These are phyloP conservation scores for Daldinia vernicosa DNA, from an alignment of 495 filamentous ascomycete genomes.

Conservation along the genomic window DNA sequence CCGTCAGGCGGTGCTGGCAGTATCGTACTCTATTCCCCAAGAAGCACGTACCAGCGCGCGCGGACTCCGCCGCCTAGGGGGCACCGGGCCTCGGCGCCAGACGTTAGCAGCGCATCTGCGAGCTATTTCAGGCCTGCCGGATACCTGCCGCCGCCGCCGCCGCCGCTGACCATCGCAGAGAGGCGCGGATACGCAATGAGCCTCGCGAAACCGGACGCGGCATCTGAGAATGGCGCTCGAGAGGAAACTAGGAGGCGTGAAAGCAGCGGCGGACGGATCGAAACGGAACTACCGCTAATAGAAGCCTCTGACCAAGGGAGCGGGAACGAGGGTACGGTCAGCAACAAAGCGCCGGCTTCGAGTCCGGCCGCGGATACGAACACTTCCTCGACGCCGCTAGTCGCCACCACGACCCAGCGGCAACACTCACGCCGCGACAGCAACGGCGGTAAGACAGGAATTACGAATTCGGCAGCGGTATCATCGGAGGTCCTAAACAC, in stretches of 20 bases:
- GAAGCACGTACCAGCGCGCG: slow-evolving; percentile 6
- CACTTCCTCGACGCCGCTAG: too few species aligned
- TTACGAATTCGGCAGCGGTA: too few species aligned
- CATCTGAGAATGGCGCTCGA: too few species aligned
- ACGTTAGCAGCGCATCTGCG: not conserved
- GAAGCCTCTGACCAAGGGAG: too few species aligned
- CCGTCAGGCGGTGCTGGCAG: not conserved
- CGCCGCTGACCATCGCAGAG: not conserved
- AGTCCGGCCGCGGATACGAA: too few species aligned
- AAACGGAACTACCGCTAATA: not conserved
- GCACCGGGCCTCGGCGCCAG: slow-evolving; percentile 26
- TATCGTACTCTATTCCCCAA: not conserved
- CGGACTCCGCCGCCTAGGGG: slow-evolving; percentile 15
- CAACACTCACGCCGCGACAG: not conserved
- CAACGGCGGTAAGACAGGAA: too few species aligned
- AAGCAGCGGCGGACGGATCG: not conserved
- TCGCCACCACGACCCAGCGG: not conserved
- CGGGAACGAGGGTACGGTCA: too few species aligned
- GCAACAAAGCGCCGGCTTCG: too few species aligned
- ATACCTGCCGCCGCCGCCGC: slow-evolving; percentile 4
- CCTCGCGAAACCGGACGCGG: too few species aligned
- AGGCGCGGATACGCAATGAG: not conserved
- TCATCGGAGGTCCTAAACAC: not conserved
- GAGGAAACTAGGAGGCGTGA: not conserved
- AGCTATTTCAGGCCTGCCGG: slow-evolving; percentile 3